Conservation (phyloP, 164 flowering plant species). For the Vitis labrusca region DNA sequence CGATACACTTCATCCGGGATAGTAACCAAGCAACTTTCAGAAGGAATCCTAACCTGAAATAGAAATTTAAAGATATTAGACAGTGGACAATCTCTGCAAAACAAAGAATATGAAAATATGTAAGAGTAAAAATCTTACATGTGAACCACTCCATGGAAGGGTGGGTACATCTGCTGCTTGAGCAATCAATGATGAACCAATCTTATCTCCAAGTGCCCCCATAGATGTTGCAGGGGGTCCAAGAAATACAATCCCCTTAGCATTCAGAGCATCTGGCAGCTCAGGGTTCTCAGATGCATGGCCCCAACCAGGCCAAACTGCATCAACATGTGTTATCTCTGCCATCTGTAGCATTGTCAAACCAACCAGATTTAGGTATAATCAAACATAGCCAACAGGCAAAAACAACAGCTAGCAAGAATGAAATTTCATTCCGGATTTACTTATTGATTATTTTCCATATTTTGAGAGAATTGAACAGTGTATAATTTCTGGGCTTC, state of each 20-base stretch:
- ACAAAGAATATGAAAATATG: conserved; percentile 1
- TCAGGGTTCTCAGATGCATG: conserved; percentile 99
- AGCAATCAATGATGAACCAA: conserved; percentile 98
- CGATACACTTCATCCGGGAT: conserved; percentile 84
- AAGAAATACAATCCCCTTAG: conserved; percentile 84
- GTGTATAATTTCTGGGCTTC: not conserved
- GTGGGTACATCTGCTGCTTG: conserved; percentile 99
- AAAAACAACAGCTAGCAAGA: not conserved
- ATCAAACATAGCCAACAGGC: not conserved
- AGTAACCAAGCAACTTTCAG: conserved; percentile 70
- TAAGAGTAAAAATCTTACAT: conserved; percentile 47
- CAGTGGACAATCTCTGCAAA: not conserved
- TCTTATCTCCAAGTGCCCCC: conserved; percentile 98
- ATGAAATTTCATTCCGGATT: not conserved
- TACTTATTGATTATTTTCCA: not conserved
- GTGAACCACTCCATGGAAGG: conserved; percentile 99
- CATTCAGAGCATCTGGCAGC: conserved; percentile 87
- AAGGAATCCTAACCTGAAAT: conserved; percentile 81
- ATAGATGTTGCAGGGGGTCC: conserved; percentile 94
- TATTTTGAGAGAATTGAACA: conserved; percentile 2
- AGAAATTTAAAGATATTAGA: not conserved
- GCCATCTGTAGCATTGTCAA: conserved; percentile 60
- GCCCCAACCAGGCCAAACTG: conserved; percentile 99
- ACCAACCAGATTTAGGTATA: not conserved
- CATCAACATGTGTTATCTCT: conserved; percentile 92